These are phyloP conservation scores for Aspergillus aculeatinus DNA, from an alignment of 2,329 filamentous ascomycete genomes.

Conservation along the genomic window DNA sequence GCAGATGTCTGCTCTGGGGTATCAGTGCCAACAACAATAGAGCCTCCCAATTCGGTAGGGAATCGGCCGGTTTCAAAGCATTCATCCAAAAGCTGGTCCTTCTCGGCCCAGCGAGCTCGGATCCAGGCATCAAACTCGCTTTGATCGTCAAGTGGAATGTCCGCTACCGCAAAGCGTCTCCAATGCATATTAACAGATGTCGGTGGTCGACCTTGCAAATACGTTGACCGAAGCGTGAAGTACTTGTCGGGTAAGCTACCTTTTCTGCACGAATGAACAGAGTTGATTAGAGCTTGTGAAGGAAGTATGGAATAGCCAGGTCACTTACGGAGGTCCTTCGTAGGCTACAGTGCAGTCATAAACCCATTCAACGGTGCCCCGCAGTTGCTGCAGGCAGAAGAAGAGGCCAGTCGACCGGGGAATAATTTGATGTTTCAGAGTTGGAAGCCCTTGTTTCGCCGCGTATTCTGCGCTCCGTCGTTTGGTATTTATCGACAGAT, in stretches of 20 bases:
- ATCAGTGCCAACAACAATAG: slow-evolving; percentile 47
- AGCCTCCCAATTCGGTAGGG: slow-evolving; percentile 63
- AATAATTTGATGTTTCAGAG: slow-evolving; percentile 60
- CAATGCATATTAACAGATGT: slow-evolving; percentile 98
- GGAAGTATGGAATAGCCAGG: not conserved
- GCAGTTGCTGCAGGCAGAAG: slow-evolving; percentile 61
- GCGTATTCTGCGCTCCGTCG: slow-evolving; percentile 58
- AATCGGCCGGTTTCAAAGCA: slow-evolving; percentile 77
- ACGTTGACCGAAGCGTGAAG: slow-evolving; percentile 83
- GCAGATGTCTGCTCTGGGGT: slow-evolving; percentile 31
- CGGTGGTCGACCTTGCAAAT: slow-evolving; percentile 82
- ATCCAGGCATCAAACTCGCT: slow-evolving; percentile 83
- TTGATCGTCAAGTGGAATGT: slow-evolving; percentile 75
- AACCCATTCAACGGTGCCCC: slow-evolving; percentile 60
- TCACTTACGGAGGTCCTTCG: slow-evolving; percentile 82
- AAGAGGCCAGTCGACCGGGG: slow-evolving; percentile 61
- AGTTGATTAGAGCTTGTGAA: slow-evolving; percentile 5
- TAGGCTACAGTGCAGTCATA: slow-evolving; percentile 90
- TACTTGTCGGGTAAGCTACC: slow-evolving; percentile 86
- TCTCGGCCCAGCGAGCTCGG: slow-evolving; percentile 82
- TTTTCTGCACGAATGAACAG: slow-evolving; percentile 50
- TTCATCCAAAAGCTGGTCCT: slow-evolving; percentile 83
- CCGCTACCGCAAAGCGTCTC: slow-evolving; percentile 76
- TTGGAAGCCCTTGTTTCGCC: slow-evolving; percentile 55
- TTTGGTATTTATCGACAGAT: slow-evolving; percentile 57